Base-by-base conservation (phyloP, 2,329 filamentous ascomycete species). In the Penicillium sp. region DNA sequence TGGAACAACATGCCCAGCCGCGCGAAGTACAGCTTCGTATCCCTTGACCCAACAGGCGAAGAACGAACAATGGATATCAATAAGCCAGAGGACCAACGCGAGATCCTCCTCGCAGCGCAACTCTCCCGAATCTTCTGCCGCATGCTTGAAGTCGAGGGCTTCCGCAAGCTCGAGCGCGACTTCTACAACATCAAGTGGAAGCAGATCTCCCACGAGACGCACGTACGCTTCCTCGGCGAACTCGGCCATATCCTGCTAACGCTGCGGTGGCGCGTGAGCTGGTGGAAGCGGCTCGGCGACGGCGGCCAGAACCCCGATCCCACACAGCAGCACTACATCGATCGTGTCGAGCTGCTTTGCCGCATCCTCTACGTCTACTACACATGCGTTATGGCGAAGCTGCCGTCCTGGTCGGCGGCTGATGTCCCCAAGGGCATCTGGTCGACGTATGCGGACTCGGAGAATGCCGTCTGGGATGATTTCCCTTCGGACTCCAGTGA, bases 1-100 rank as follows among this genome's bases (percentile, higher is more conserved):
- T 73, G 75, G 70, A 76, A 76, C 60, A 77, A 76, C 58, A 78
- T 78, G 76, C 75, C 76, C 8, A 77, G 75, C 51, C 74, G 75
- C 21, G 75, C 75, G 18, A 70, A 71, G 35, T 78, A 77, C 58
- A 74, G 71, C 41, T 73, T 76, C 47, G 68, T 77, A 25, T 63
- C 68, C 10, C 47, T 70, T 1, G 63, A 72, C 15, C 49, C 60
- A 10, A 61, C 58, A 10, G 65, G 50, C 39, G 55, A 68, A 38
- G 70, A 75, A 55, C 68, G 66, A n/a, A 63, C 67, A 12, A 72
- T 78, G 68, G 70, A 78, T 55, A 70, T 75, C 32, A 67, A 65
- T 54, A 65, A 69, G 46, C 59, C 65, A 2, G 68, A 72, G 15
- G 69, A 75, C 50, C 69, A 65, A 32, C 66, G 68, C 18, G 72